Evolutionary conservation across 352 stramenopile species (phyloP).

Genomic region (Blastocystis sp.): DNA sequence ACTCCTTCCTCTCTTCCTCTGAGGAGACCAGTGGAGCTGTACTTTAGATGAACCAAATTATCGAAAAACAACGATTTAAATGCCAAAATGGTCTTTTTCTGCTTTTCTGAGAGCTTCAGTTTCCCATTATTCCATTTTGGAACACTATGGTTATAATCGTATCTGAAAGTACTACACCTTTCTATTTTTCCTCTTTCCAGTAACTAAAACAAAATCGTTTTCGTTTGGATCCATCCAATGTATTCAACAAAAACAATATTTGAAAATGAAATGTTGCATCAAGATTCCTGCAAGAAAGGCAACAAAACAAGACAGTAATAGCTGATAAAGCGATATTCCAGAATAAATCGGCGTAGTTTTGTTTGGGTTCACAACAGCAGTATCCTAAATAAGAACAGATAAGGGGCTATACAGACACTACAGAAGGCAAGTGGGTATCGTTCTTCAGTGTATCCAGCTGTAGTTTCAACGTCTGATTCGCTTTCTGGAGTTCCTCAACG

Average conservation of each 20-base stretch:
- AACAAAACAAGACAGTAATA: neutral
- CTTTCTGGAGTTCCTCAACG: neutral
- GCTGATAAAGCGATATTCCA: constrained; percentile 3
- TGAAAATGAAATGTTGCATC: neutral
- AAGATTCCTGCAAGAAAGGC: constrained; percentile 2
- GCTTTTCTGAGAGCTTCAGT: neutral
- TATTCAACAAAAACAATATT: neutral
- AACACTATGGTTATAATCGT: neutral
- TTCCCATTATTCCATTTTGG: constrained; percentile 7
- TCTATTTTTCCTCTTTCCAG: neutral
- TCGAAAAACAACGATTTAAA: neutral
- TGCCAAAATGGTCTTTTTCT: neutral
- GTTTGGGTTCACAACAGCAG: neutral
- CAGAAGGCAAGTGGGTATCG: neutral
- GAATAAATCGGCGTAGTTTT: neutral
- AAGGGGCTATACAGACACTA: neutral
- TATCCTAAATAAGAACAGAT: too few relatives aligned
- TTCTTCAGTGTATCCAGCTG: neutral
- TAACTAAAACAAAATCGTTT: constrained; percentile 47
- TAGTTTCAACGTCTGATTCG: neutral
- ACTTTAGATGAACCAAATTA: neutral
- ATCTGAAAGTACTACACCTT: neutral
- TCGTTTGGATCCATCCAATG: neutral
- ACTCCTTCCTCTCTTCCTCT: neutral
- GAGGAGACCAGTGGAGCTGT: neutral